These are phyloP conservation scores for Sophora flavescens DNA, from an alignment of 306 rosid genomes.

Conservation along the genomic window DNA sequence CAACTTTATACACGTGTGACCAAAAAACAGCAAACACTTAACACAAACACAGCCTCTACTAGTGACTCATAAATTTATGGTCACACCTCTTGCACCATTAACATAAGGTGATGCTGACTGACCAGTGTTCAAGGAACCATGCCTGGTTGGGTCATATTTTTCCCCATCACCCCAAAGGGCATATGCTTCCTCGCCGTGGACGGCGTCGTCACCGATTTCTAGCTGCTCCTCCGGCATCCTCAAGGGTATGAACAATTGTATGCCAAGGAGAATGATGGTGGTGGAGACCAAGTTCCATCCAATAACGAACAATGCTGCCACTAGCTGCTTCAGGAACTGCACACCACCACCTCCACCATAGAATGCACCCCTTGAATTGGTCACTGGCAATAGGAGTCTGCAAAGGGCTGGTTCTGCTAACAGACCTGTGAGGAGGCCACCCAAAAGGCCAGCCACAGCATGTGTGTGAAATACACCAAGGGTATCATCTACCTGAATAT, in stretches of 20 bases:
- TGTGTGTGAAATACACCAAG: slow-evolving; percentile 96
- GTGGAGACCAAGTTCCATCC: slow-evolving; percentile 96
- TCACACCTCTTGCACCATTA: slow-evolving; percentile 91
- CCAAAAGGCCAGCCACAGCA: slow-evolving; percentile 92
- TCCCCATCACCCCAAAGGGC: slow-evolving; percentile 99
- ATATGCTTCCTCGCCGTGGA: slow-evolving; percentile 96
- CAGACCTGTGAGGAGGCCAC: slow-evolving; percentile 91
- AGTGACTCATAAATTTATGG: slow-evolving; percentile 63
- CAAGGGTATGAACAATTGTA: slow-evolving; percentile 74
- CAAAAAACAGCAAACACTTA: background rate
- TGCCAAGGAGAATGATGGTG: slow-evolving; percentile 70
- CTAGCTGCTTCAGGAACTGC: slow-evolving; percentile 80
- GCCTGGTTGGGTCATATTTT: slow-evolving; percentile 81
- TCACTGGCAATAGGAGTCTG: slow-evolving; percentile 58
- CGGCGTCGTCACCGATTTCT: slow-evolving; percentile 90
- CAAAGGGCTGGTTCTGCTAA: slow-evolving; percentile 92
- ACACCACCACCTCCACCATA: slow-evolving; percentile 80
- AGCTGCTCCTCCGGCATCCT: slow-evolving; percentile 91
- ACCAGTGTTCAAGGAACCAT: slow-evolving; percentile 54
- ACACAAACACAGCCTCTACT: background rate
- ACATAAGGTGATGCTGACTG: slow-evolving; percentile 68
- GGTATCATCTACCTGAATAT: slow-evolving; percentile 82
- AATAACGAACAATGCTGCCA: slow-evolving; percentile 69
- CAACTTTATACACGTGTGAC: slow-evolving; percentile 17
- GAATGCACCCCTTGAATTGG: slow-evolving; percentile 77